Base-by-base conservation (phyloP, 1,139 yeast genomes). In the Torulaspora globosa region DNA sequence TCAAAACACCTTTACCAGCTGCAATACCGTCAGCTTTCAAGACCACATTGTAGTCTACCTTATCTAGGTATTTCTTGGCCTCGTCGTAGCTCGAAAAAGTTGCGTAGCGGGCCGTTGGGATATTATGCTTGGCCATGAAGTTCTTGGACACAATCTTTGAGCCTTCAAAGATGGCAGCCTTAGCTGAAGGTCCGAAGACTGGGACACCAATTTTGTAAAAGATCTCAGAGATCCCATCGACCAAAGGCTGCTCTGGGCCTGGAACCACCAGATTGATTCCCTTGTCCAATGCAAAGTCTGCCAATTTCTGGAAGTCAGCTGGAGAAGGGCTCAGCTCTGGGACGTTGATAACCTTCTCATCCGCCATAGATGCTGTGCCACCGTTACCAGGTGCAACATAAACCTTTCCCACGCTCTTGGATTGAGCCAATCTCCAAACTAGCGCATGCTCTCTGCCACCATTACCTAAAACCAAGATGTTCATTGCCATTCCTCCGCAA, bases 381-480 rank as follows among this genome's bases (percentile, higher is more conserved):
- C 97, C 98, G 64, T 92, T 94, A 51, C 98, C 98, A 55, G 97
- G 97, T 24, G 97, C 96, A 44, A 92, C 96, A 60, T 66, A 94
- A 58, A 94, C 83, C 53, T 78, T 76, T 52, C 72, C 70, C 36
- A 89, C 96, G 33, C 78, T 68, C 32, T 79, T 70, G 27, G 96
- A 87, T 68, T 88, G 94, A 35, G 85, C 73, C 56, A 94, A 77
- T 64, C 84, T 86, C 97, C 97, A 90, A 15, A 88, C 85, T 55
- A 94, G 76, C 46, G 98, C 97, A 68, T 92, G 97, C 70, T 94
- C 99, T 74, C 99, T 89, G 58, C 98, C 99, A 63, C 99, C 99
- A 71, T 86, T 89, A 62, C 99, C 99, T 59, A 94, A 77, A 54
- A 94, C 83, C 54, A 94, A 82, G 57, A 92, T 72, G 66, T 85